Evolutionary conservation across 192 early-diverging fungal species (phyloP), one percentile per base, ranked within the genome.

Genomic region (Linderina pennispora): DNA sequence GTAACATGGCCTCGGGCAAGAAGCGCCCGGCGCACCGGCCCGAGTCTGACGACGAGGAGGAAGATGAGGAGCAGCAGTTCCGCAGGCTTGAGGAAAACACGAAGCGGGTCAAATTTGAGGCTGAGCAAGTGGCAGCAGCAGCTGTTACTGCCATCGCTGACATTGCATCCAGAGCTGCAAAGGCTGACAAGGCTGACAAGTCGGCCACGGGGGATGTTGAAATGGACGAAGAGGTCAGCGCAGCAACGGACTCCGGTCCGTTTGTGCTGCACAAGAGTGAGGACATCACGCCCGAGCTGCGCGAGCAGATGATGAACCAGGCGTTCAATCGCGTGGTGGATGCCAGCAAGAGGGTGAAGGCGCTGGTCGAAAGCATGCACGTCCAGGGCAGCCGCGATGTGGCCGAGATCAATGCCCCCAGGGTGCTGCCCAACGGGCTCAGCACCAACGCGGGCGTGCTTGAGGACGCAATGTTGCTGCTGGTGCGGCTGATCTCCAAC

Each of bases 91-190:
- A 59, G 25, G 68, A 72, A 34, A 63, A 58, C 36, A 57, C 60
- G 31, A 72, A 72, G 45, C 68, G 68, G 19, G 56, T 72, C 37
- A 55, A 45, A 32, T 51, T 72, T 1, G 68, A 69, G 32, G 50
- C 56, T 21, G 50, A 36, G 23, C 31, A 34, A 5, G 51, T 43
- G 7, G 42, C 5, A 11, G 28, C 28, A 31, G 6, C 28, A 11
- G n/a, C n/a, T n/a, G n/a, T 25, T 22, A 28, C 40, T 2, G 33
- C 33, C 1, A n/a, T n/a, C n/a, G n/a, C n/a, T n/a, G n/a, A n/a
- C n/a, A n/a, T n/a, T n/a, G n/a, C n/a, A n/a, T n/a, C n/a, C n/a
- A n/a, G n/a, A n/a, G n/a, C n/a, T n/a, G n/a, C n/a, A n/a, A n/a
- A n/a, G n/a, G n/a, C n/a, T n/a, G n/a, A n/a, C n/a, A n/a, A n/a